Percentiles rank a stretch among this genome's conserved stretches.
Conservation (phyloP, 176 grass and related monocot species). For the Tillandsia fasciculata region DNA sequence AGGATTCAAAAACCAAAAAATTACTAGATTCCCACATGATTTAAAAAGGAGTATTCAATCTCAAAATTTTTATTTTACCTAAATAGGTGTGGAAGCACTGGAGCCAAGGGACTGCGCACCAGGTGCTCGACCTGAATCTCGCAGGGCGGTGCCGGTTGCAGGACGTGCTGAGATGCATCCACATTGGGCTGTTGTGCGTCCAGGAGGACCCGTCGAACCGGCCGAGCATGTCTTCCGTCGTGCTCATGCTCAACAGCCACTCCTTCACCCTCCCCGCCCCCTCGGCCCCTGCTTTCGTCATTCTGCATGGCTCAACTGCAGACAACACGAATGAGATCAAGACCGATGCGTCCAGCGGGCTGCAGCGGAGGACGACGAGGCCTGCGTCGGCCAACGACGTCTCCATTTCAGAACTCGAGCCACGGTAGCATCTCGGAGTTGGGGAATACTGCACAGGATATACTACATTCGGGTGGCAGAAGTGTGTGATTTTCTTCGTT, state of each 20-base stretch:
- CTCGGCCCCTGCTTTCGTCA: conserved; percentile 17
- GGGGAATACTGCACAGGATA: neutral
- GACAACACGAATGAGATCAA: neutral
- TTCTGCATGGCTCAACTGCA: neutral
- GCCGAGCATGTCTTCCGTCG: conserved; percentile 30
- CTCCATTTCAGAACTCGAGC: neutral
- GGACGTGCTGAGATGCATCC: conserved; percentile 32
- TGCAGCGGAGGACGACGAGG: neutral
- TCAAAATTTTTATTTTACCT: too few species aligned
- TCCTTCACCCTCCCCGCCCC: conserved; percentile 32
- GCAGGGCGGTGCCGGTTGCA: conserved; percentile 1
- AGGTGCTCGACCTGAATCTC: conserved; percentile 14
- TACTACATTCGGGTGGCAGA: too few species aligned
- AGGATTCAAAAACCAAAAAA: neutral
- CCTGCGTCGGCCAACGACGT: neutral
- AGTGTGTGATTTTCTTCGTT: neutral
- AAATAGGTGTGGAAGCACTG: conserved; percentile 37
- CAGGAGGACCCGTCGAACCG: conserved; percentile 28
- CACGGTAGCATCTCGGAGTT: neutral
- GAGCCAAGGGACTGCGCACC: conserved; percentile 11
- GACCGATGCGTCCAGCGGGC: neutral
- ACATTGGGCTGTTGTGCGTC: conserved; percentile 40
- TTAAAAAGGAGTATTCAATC: too few species aligned
- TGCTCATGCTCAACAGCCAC: conserved; percentile 41
- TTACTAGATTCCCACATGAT: too few species aligned